Conservation (phyloP, 2,329 filamentous ascomycete species). For the Penicillium frequentans region DNA sequence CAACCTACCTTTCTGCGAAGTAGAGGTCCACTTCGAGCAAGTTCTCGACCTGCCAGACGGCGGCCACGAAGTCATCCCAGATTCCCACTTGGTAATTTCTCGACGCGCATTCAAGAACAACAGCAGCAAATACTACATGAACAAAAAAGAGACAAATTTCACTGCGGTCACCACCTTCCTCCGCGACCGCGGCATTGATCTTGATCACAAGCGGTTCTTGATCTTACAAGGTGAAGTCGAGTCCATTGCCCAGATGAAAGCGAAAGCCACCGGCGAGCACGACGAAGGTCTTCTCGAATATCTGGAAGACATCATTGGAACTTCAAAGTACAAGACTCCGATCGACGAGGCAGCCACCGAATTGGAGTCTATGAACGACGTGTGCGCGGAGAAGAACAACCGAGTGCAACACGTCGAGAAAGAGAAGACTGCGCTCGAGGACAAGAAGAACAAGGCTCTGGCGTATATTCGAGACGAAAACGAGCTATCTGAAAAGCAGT, state of each 20-base stretch:
- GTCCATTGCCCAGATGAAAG: conserved; percentile 98
- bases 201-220: conserved; percentile 97
- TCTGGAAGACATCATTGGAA: conserved; percentile 97
- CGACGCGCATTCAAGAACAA: conserved; percentile 97
- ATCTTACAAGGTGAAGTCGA: conserved; percentile 98
- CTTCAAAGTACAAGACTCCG: conserved; percentile 94
- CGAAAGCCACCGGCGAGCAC: conserved; percentile 91
- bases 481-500: conserved; percentile 84
- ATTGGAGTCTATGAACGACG: conserved; percentile 89
- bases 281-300: conserved; percentile 96
- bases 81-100: conserved; percentile 84
- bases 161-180: conserved; percentile 86
- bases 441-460: conserved; percentile 94
- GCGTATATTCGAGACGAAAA: conserved; percentile 91
- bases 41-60: conserved; percentile 84
- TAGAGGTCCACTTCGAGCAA: conserved; percentile 94
- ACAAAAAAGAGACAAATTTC: conserved; percentile 85
- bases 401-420: conserved; percentile 98
- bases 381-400: conserved; percentile 91
- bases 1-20: conserved; percentile 86
- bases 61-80: conserved; percentile 72
- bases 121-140: conserved; percentile 97
- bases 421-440: conserved; percentile 87
- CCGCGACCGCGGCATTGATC: conserved; percentile 83
- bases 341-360: conserved; percentile 92